These are phyloP conservation scores for Vanrija sp. DNA, from an alignment of 1,284 basidiomycete genomes.

Conservation along the genomic window DNA sequence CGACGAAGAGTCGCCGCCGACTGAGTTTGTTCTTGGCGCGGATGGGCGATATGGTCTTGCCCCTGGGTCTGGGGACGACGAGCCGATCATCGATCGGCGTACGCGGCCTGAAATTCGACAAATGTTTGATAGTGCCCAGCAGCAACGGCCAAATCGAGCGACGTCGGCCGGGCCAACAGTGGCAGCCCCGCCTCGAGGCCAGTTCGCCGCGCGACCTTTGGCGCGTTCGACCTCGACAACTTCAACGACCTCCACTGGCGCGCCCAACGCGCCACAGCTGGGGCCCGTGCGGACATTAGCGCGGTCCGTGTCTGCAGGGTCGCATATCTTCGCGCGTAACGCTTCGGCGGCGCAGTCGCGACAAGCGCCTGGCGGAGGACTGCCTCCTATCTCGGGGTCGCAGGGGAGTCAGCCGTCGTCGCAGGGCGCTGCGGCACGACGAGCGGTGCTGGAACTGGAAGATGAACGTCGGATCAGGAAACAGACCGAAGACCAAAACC, in stretches of 20 bases:
- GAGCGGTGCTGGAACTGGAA: constrained; percentile 32
- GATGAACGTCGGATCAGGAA: constrained; percentile 27
- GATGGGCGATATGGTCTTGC: constrained; percentile 28
- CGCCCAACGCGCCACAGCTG: neutral
- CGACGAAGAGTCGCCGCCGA: constrained; percentile 10
- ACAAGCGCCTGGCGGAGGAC: neutral
- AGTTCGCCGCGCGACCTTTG: constrained; percentile 9
- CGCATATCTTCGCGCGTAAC: constrained; percentile 19
- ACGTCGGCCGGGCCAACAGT: neutral
- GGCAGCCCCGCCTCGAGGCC: constrained; percentile 10
- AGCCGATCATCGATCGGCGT: constrained; percentile 26
- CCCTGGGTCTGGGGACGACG: constrained; percentile 16
- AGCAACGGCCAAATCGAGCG: constrained; percentile 1
- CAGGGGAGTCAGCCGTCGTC: constrained; percentile 24
- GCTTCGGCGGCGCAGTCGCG: constrained; percentile 8
- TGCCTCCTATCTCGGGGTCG: constrained; percentile 30
- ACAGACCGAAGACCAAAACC: neutral
- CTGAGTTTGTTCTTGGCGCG: constrained; percentile 28
- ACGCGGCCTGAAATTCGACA: constrained; percentile 17
- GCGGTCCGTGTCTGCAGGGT: constrained; percentile 33
- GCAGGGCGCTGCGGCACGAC: constrained; percentile 30
- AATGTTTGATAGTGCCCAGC: constrained; percentile 3
- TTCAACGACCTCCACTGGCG: neutral
- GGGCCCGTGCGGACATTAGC: constrained; percentile 13
- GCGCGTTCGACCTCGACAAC: constrained; percentile 9